A percentile compares a stretch with the other conserved stretches of the same genome.
phyloP scores from a whole-genome alignment of 306 rosid species.

The Cicer chorassanicum region DNA sequence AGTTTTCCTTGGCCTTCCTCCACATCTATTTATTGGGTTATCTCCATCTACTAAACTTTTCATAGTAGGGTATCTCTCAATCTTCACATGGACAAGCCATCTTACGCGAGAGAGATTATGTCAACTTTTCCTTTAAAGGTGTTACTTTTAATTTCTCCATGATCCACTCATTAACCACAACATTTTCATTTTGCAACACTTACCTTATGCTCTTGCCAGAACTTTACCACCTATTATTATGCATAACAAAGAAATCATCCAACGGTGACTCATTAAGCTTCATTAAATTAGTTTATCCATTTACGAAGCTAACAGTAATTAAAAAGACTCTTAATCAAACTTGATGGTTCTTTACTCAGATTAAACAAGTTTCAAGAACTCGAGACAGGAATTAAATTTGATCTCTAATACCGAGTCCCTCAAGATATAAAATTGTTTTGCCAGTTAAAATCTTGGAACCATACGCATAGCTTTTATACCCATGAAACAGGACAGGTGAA shows the following conservation, averaged over 20 bases:
- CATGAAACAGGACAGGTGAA: constrained; percentile 31
- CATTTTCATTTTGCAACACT: constrained; percentile 22
- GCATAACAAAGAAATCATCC: constrained; percentile 25
- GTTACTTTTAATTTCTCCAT: not conserved
- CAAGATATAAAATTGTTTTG: constrained; percentile 22
- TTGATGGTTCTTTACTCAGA: constrained; percentile 24
- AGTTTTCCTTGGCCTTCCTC: constrained; percentile 6
- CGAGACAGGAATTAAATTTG: constrained; percentile 30
- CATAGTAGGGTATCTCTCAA: constrained; percentile 15
- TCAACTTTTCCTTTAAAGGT: constrained; percentile 14
- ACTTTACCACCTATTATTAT: constrained; percentile 16
- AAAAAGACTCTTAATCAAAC: constrained; percentile 16
- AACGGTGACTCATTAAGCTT: constrained; percentile 25
- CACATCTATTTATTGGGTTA: constrained; percentile 27
- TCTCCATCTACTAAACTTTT: constrained; percentile 13
- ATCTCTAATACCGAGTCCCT: constrained; percentile 37
- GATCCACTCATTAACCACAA: constrained; percentile 8
- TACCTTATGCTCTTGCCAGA: not conserved
- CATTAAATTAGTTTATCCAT: constrained; percentile 16
- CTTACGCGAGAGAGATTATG: not conserved
- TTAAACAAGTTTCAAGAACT: constrained; percentile 40
- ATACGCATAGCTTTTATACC: constrained; percentile 31
- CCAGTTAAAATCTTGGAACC: constrained; percentile 38
- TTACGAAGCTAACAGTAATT: constrained; percentile 30
- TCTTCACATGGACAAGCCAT: constrained; percentile 3